phyloP scores from a whole-genome alignment of 2,329 filamentous ascomycete species.

The Claviceps quebecensis region DNA sequence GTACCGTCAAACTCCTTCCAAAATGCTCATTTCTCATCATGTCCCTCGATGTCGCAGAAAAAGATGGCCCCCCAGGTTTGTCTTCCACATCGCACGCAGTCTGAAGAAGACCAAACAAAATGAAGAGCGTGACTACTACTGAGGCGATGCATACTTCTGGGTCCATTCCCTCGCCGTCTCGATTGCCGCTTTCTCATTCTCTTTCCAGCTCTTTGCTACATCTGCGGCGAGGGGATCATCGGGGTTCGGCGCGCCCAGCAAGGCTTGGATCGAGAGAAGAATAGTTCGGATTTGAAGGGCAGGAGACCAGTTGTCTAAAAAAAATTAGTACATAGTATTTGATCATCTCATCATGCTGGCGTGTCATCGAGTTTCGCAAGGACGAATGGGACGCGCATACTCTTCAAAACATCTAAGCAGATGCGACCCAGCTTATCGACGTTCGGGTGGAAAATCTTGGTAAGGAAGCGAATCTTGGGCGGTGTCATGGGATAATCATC shows the following conservation, averaged over 20 bases:
- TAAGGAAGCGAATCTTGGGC: conserved; percentile 94
- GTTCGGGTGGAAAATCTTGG: conserved; percentile 98
- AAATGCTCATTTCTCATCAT: conserved; percentile 10
- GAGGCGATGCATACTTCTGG: conserved; percentile 55
- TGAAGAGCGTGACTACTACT: conserved; percentile 6
- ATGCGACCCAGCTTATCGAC: conserved; percentile 96
- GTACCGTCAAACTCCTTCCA: conserved; percentile 11
- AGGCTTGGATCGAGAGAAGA: conserved; percentile 92
- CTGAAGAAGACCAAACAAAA: not conserved
- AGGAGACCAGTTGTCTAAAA: conserved; percentile 90
- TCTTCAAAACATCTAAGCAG: conserved; percentile 93
- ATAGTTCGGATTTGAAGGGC: conserved; percentile 97
- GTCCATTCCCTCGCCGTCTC: conserved; percentile 91
- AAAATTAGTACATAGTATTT: conserved; percentile 1
- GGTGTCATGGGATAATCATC: conserved; percentile 99
- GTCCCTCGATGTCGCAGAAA: conserved; percentile 5
- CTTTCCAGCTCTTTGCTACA: conserved; percentile 96
- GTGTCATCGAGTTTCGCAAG: not conserved
- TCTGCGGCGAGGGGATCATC: conserved; percentile 98
- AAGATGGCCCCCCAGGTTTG: not conserved
- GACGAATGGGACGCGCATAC: conserved; percentile 34
- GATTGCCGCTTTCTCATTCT: conserved; percentile 85
- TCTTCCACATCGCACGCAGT: not conserved
- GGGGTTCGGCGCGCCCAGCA: conserved; percentile 90
- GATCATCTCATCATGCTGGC: not conserved